These are phyloP conservation scores for Symbiotaphrina buchneri DNA, from an alignment of 495 filamentous ascomycete genomes.

Conservation along the genomic window DNA sequence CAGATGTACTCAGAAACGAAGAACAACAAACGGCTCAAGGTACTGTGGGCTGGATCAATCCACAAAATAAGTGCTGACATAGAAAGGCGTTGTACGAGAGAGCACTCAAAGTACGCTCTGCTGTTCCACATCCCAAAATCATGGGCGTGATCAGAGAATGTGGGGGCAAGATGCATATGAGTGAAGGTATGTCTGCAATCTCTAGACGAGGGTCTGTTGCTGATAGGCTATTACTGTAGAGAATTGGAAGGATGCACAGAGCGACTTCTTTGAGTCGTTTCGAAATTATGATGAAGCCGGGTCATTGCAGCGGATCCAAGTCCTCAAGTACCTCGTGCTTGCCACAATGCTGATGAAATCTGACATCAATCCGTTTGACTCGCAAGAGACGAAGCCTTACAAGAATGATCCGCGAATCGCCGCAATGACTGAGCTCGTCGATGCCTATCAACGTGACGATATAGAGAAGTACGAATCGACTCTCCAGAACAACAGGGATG, in stretches of 20 bases:
- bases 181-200: slow-evolving; percentile 29
- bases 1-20: slow-evolving; percentile 95
- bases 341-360: slow-evolving; percentile 98
- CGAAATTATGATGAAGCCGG: slow-evolving; percentile 97
- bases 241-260: slow-evolving; percentile 94
- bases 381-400: slow-evolving; percentile 98
- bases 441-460: slow-evolving; percentile 90
- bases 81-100: slow-evolving; percentile 59
- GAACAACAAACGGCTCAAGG: slow-evolving; percentile 93
- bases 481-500: slow-evolving; percentile 65
- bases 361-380: slow-evolving; percentile 98
- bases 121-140: slow-evolving; percentile 93
- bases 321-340: slow-evolving; percentile 89
- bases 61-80: not conserved
- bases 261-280: slow-evolving; percentile 96
- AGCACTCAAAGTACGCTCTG: slow-evolving; percentile 74
- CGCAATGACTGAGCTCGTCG: slow-evolving; percentile 91
- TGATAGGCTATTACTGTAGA: slow-evolving; percentile 20
- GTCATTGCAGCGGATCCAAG: slow-evolving; percentile 86
- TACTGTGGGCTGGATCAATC: slow-evolving; percentile 6
- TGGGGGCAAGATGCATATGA: slow-evolving; percentile 99
- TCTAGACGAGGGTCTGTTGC: not conserved
- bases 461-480: slow-evolving; percentile 79
- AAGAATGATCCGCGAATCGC: slow-evolving; percentile 85
- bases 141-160: slow-evolving; percentile 98